Evolutionary conservation across 495 filamentous ascomycete genomes (phyloP), one percentile per base, ranked within the genome.

Genomic region (Penicillium canariense): DNA sequence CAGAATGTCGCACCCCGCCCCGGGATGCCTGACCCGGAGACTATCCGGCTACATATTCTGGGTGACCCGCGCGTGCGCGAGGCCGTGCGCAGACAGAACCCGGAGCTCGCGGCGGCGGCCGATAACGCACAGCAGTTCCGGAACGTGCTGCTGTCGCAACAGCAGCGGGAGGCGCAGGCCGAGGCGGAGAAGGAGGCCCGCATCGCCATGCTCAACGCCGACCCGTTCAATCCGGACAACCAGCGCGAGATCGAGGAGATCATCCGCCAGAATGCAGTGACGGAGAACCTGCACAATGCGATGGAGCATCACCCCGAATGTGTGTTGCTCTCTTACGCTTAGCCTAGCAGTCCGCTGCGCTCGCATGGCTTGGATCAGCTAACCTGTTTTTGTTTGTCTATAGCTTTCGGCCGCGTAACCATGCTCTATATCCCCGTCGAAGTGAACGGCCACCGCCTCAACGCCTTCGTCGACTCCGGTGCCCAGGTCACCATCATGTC

Each of bases 401-500:
- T 62, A 97, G 93, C 90, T 25, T 97, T 97, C 65, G 94, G 88
- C 39, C 80, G 85, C 62, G 94, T 98, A 12, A 90, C 89, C 50
- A 94, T 98, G 86, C 83, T 98, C 32, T 98, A 97, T 69, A 90
- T 97, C 65, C 88, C 92, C 65, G 90, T 96, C 55, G 90, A 96
- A 70, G 94, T 99, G 51, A 97, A 97, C 70, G 87, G 87, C 11
- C 81, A 87, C 59, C 87, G 88, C 46, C 84, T 99, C 58, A 97
- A 96, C 76, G 94, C 95, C 8, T 90, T 99, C 47, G 95, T 99
- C 59, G 94, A 99, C 70, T 97, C 94, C 18, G 94, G 94, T 43
- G 94, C 94, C 17, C 95, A 99, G 75, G 88, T 94, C 14, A 99
- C 94, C 15, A 96, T 99, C 75, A 97, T 99, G 94, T 97, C 92